Base-by-base conservation (phyloP, 768 basidiomycete species). In the Rhodotorula paludigena region DNA sequence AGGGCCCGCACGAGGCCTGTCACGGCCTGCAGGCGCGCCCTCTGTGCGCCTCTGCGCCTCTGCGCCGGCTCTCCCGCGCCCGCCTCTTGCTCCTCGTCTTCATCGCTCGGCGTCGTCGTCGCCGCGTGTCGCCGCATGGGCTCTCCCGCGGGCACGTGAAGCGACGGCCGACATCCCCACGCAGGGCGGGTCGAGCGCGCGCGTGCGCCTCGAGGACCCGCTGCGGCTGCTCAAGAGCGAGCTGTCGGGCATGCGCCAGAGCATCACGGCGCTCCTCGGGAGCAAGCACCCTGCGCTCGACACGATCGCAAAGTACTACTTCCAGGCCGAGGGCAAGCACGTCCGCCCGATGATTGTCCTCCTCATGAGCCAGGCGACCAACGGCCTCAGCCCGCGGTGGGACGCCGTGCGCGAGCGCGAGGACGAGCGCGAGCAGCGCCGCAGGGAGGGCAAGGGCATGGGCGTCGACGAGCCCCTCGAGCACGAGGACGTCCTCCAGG, bases 271-370 rank as follows among this genome's bases (percentile, higher is more conserved):
- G 66, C 83, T 98, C 47, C 83, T 98, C 12, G 92, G 91, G 28
- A 87, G 89, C 5, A 88, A 91, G 14, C 90, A 97, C 78, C 89
- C 94, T 1, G 85, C 86, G 7, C 85, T 98, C 58, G 85, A 87
- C 66, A 86, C 89, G 58, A 86, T 96, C 60, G 92, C 94, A 5
- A 85, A 89, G 71, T 92, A 90, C 79, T 97, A 96, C 81, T 97
- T 97, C 77, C 86, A 89, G 65, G 87, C 88, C 21, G 89, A 91
- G 18, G 80, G 80, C 2, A 92, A 92, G 76, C 92, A 97, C 76
- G 82, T 98, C 35, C 85, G 96, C 11, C 92, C 96, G 5, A 80
- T 92, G 60, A 81, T 97, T 42, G 89, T 97, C 23, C 83, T 99
- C 30, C 84, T 99, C 41, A 89, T 96, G 78, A 82, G 89, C 25